A percentile compares a stretch with the other conserved stretches of the same genome.
Evolutionary conservation across 768 basidiomycete species (phyloP).

Genomic region (Phanerodontia chrysosporium): DNA sequence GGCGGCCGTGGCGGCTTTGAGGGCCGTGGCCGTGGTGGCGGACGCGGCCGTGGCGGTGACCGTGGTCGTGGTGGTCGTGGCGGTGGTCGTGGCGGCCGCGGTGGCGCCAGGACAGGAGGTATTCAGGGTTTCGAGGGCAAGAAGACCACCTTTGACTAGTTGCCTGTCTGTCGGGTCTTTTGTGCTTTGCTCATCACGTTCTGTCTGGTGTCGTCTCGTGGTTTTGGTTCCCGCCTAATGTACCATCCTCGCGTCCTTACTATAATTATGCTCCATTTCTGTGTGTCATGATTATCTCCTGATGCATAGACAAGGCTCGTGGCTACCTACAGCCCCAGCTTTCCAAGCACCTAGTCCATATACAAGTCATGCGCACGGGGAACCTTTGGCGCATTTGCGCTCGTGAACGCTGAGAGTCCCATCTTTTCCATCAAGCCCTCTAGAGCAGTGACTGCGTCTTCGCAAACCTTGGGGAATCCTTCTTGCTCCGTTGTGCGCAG

Average conservation of each 20-base stretch:
- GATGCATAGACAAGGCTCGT: no score
- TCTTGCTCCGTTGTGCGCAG: constrained; percentile 21
- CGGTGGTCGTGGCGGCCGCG: constrained; percentile 38
- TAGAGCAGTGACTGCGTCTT: constrained; percentile 16
- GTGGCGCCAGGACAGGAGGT: constrained; percentile 56
- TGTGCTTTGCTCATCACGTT: background rate
- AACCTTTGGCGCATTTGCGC: no score
- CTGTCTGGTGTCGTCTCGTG: background rate
- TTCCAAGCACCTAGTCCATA: no score
- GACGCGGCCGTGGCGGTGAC: constrained; percentile 39
- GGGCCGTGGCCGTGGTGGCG: constrained; percentile 6
- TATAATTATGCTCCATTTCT: constrained; percentile 2
- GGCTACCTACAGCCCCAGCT: no score
- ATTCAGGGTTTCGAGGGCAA: constrained; percentile 62
- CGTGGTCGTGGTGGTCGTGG: constrained; percentile 36
- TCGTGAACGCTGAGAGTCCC: background rate
- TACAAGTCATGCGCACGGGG: no score
- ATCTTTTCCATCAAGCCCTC: background rate
- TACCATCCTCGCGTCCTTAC: background rate
- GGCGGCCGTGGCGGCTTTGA: background rate
- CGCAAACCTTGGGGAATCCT: constrained; percentile 19
- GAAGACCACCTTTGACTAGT: constrained; percentile 52
- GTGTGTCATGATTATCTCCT: no score
- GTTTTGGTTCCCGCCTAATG: background rate
- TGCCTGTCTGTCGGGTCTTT: background rate